Conservation (phyloP, 2,329 filamentous ascomycete species). For the Knoxdaviesia capensis region DNA sequence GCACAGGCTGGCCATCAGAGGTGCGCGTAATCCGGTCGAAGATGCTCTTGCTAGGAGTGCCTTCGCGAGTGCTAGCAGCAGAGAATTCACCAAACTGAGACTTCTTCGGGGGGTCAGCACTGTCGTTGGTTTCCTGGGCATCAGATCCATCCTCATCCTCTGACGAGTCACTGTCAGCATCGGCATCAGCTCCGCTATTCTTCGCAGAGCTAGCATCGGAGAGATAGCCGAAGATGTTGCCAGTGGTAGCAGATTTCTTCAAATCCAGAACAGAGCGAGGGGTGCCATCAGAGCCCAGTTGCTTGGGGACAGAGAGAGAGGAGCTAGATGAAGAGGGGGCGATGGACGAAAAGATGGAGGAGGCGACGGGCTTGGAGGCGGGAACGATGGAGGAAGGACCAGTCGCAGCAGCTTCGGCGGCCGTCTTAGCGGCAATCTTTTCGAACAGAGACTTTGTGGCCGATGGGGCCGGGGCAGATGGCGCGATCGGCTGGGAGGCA, state of each 20-base stretch:
- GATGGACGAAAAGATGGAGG: no score
- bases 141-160: conserved; percentile 17
- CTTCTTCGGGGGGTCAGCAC: background rate
- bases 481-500: conserved; percentile 16
- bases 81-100: background rate
- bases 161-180: conserved; percentile 23
- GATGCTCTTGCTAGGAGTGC: conserved; percentile 26
- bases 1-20: conserved; percentile 26
- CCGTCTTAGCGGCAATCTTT: conserved; percentile 20
- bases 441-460: conserved; percentile 36
- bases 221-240: conserved; percentile 40
- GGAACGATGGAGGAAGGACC: conserved; percentile 15
- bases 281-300: conserved; percentile 9
- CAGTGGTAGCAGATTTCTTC: conserved; percentile 14
- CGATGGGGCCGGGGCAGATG: conserved; percentile 32
- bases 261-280: conserved; percentile 23
- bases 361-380: conserved; percentile 13
- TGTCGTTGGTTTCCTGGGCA: conserved; percentile 14
- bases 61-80: conserved; percentile 21
- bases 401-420: conserved; percentile 8
- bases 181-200: conserved; percentile 29
- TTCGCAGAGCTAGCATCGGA: conserved; percentile 34
- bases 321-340: no score
- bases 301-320: no score
- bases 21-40: conserved; percentile 34